Evolutionary conservation across 1,284 basidiomycete species (phyloP), one percentile per base, ranked within the genome.

Genomic region (Tylopilus sp.): DNA sequence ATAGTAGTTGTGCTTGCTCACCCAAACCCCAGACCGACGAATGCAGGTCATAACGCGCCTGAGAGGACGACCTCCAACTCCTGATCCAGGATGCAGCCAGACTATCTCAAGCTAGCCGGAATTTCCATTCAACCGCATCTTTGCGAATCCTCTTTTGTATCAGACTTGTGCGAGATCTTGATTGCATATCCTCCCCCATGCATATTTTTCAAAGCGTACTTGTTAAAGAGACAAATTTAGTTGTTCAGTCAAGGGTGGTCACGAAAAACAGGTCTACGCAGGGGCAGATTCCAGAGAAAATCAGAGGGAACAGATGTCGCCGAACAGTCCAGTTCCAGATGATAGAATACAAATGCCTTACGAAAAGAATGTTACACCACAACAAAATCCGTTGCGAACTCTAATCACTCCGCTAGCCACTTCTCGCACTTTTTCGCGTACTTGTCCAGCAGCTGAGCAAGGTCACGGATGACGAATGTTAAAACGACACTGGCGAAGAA

Each of bases 401-500:
- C 56, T 60, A 60, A 53, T 70, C 60, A 90, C 63, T 91, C 89
- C 34, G 81, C 86, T 36, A 92, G 75, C 86, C 88, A 89, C 70
- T 90, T 89, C 70, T 90, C 89, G 69, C 87, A 89, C 65, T 89
- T 89, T 76, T 92, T 92, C 56, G 84, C 88, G 66, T 90, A 92
- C 71, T 92, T 94, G 74, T 97, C 95, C 57, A 97, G 75, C 49
- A 97, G 74, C 59, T 83, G 83, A 42, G 86, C 85, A 56, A 90
- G 75, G 65, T 90, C 87, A 41, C 88, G 85, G 60, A 98, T 80
- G 55, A 98, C 90, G 68, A 97, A 97, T 9, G 90, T 90, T 48
- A 97, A 75, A 38, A 99, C 79, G 48, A 97, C 92, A 36, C 79
- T 86, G 6, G 87, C 87, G 57, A 97, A 92, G 68, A 98, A 98